These are phyloP conservation scores for Lolium perenne DNA, from an alignment of 176 grass and related monocot genomes.

Conservation along the genomic window DNA sequence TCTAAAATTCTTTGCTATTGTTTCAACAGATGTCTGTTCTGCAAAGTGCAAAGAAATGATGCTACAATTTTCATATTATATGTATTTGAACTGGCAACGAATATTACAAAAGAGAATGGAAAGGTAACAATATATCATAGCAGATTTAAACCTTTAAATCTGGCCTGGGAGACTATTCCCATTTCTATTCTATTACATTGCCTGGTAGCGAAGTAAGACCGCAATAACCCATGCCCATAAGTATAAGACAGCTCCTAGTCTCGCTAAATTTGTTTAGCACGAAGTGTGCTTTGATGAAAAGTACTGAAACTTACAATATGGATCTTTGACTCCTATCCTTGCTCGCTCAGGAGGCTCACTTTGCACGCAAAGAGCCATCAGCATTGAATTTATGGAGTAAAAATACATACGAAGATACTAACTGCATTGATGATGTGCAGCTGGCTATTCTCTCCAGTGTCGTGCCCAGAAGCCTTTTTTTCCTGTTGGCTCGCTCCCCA, in stretches of 20 bases:
- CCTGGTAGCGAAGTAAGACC: neutral
- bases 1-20: too few relatives aligned
- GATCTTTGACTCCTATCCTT: neutral
- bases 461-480: constrained; percentile 82
- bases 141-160: constrained; percentile 3
- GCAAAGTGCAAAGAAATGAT: neutral
- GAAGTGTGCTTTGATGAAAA: constrained; percentile 38
- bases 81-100: neutral
- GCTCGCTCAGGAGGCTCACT: neutral
- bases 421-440: neutral
- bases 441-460: constrained; percentile 53
- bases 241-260: constrained; percentile 20
- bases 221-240: neutral
- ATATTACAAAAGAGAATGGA: constrained; percentile 27
- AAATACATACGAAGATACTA: constrained; percentile 30
- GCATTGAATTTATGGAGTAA: neutral
- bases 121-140: neutral
- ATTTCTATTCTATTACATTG: constrained; percentile 13
- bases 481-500: constrained; percentile 44
- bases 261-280: constrained; percentile 39
- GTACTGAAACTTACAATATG: constrained; percentile 3
- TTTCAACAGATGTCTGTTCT: neutral
- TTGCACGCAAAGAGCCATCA: neutral
- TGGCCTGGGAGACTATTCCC: constrained; percentile 24
- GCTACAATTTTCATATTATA: constrained; percentile 34